Percentiles rank a stretch among this genome's conserved stretches.
These are phyloP conservation scores for Lactifluus volemus DNA, from an alignment of 768 basidiomycete genomes.

Conservation along the genomic window DNA sequence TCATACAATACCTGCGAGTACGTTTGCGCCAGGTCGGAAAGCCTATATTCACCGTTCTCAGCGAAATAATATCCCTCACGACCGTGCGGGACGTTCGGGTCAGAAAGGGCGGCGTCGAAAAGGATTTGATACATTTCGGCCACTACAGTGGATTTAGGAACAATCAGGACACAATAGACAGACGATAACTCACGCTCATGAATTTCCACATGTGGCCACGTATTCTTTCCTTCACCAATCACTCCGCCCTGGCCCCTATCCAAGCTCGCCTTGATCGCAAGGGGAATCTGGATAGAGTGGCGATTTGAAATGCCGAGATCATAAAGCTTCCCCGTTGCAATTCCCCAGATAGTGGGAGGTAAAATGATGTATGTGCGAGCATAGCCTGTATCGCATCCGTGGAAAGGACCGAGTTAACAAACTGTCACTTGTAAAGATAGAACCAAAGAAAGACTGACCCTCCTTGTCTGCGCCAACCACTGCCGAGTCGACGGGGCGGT, in stretches of 20 bases:
- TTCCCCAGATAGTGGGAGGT: slow-evolving; percentile 53
- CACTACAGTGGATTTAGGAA: slow-evolving; percentile 25
- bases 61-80: slow-evolving; percentile 32
- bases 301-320: slow-evolving; percentile 45
- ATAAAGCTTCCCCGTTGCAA: slow-evolving; percentile 39
- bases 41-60: slow-evolving; percentile 28
- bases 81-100: slow-evolving; percentile 23
- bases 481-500: slow-evolving; percentile 42
- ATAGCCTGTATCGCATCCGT: slow-evolving; percentile 30
- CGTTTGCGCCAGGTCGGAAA: slow-evolving; percentile 29
- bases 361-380: slow-evolving; percentile 44
- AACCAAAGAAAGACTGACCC: slow-evolving; percentile 27
- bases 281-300: slow-evolving; percentile 45
- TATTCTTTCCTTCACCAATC: slow-evolving; percentile 47
- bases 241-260: slow-evolving; percentile 43
- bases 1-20: slow-evolving; percentile 30
- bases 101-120: slow-evolving; percentile 30
- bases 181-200: slow-evolving; percentile 35
- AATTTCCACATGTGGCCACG: slow-evolving; percentile 53
- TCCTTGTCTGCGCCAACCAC: slow-evolving; percentile 40
- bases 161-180: too few relatives aligned
- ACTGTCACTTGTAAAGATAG: background rate
- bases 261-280: slow-evolving; percentile 36
- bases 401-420: background rate
- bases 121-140: slow-evolving; percentile 37